Percentiles rank a stretch among this genome's conserved stretches.
These are phyloP conservation scores for Isabelozyma heimii DNA, from an alignment of 805 yeast species.

Conservation along the genomic window DNA sequence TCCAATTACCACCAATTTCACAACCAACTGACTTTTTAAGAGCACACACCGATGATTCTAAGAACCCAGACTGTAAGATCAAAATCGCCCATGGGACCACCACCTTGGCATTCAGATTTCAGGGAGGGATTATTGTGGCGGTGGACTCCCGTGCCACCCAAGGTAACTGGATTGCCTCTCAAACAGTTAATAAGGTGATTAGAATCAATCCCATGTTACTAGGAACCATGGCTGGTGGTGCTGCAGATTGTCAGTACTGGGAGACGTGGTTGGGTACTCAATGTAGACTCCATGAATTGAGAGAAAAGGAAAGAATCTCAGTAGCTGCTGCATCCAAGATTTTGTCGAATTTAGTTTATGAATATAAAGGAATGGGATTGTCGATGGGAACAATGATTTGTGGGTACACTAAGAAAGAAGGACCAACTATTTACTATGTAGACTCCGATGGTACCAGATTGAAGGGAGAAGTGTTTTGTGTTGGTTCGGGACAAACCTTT, in stretches of 20 bases:
- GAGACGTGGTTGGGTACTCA: slow-evolving; percentile 98
- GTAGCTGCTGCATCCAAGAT: slow-evolving; percentile 98
- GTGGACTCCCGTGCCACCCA: slow-evolving; percentile 98
- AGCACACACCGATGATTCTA: slow-evolving; percentile 96
- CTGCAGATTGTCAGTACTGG: slow-evolving; percentile 99
- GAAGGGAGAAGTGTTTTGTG: slow-evolving; percentile 93
- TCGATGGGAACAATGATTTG: slow-evolving; percentile 99
- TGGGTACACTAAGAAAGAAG: slow-evolving; percentile 93
- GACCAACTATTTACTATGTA: slow-evolving; percentile 93
- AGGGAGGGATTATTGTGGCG: slow-evolving; percentile 94
- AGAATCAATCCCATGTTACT: slow-evolving; percentile 92
- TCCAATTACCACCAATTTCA: slow-evolving; percentile 78
- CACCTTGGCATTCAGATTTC: slow-evolving; percentile 91
- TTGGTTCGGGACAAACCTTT: slow-evolving; percentile 98
- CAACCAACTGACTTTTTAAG: slow-evolving; percentile 89
- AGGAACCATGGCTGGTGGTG: slow-evolving; percentile 99
- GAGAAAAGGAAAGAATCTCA: slow-evolving; percentile 91
- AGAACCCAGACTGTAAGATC: slow-evolving; percentile 90
- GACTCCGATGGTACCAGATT: slow-evolving; percentile 97
- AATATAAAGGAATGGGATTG: slow-evolving; percentile 96
- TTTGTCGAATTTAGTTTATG: slow-evolving; percentile 82
- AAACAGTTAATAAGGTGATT: slow-evolving; percentile 95
- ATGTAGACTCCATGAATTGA: slow-evolving; percentile 89
- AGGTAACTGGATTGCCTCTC: slow-evolving; percentile 97
- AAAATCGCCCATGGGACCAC: slow-evolving; percentile 99